Base-by-base conservation (phyloP, 768 basidiomycete species). In the Lepiota venenata region DNA sequence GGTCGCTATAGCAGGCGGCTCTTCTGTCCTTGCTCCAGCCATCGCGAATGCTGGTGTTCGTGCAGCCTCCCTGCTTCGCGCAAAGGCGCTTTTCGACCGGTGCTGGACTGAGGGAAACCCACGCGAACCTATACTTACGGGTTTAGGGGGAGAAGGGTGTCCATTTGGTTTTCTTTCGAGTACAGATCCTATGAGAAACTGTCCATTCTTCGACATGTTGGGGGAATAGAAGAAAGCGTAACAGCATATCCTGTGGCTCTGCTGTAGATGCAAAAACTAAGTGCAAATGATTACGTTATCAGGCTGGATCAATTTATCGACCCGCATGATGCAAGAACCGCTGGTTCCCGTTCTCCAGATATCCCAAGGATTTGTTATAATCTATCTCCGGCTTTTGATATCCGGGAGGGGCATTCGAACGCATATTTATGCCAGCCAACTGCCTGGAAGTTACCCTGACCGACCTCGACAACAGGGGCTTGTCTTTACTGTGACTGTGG, bases 81-180 rank as follows among this genome's bases (percentile, higher is more conserved):
- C 70, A 69, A 86, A 86, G 16, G 83, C 80, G 56, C 85, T 85
- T 64, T 77, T 77, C 10, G 78, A 85, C 37, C 87, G 79, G 66
- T 88, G 87, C 47, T 81, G 75, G 3, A 79, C 85, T 0, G 66
- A 59, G 16, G 87, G 87, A 67, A 89, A 89, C 8, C 86, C 86
- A 22, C 75, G 74, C 32, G 70, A 67, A 47, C 66, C 57, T 7
- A 69, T 59, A 7, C 62, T 58, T 8, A 65, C 64, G 4, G 66
- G 47, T 39, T 64, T 65, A 5, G 73, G 67, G 16, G 67, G 46
- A 10, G 64, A 42, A 39, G 66, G 50, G 2, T 56, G 46, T 9
- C 70, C 57, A 21, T 60, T 57, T 10, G 70, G 60, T 41, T 72
- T 77, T 22, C 80, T 73, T 61, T 82, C 80, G 56, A 79, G 66